These are phyloP conservation scores for Gyrodon lividus DNA, from an alignment of 768 basidiomycete species.

Conservation along the genomic window DNA sequence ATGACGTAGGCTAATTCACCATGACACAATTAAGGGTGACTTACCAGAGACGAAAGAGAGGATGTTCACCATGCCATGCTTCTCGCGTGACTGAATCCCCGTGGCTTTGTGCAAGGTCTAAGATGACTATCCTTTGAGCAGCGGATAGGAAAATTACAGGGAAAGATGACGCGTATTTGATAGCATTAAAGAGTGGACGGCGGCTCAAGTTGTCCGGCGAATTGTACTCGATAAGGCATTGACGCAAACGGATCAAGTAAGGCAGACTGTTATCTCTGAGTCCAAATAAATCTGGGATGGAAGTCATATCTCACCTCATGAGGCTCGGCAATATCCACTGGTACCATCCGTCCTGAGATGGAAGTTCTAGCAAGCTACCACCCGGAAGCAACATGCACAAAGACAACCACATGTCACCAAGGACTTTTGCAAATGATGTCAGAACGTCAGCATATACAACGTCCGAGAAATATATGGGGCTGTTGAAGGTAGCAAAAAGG, in stretches of 20 bases:
- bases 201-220: constrained; percentile 59
- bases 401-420: constrained; percentile 93
- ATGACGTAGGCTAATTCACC: constrained; percentile 4
- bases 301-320: constrained; percentile 66
- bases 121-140: constrained; percentile 71
- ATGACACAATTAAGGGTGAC: constrained; percentile 18
- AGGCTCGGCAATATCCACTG: constrained; percentile 79
- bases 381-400: constrained; percentile 83
- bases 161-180: constrained; percentile 96
- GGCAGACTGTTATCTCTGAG: constrained; percentile 55
- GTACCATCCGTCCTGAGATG: constrained; percentile 58
- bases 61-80: constrained; percentile 74
- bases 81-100: constrained; percentile 42
- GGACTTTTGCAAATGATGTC: constrained; percentile 95
- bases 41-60: constrained; percentile 83
- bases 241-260: constrained; percentile 89
- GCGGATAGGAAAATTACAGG: constrained; percentile 95
- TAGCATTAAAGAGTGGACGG: constrained; percentile 82
- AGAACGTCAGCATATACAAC: constrained; percentile 93
- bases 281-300: neutral
- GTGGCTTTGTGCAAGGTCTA: constrained; percentile 52
- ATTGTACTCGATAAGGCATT: constrained; percentile 85
- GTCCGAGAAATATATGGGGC: constrained; percentile 82
- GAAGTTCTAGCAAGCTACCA: constrained; percentile 66
- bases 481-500: constrained; percentile 56